Percentiles rank a stretch among this genome's conserved stretches.
These are phyloP conservation scores for Bryoglossum gracile DNA, from an alignment of 495 filamentous ascomycete species.

Conservation along the genomic window DNA sequence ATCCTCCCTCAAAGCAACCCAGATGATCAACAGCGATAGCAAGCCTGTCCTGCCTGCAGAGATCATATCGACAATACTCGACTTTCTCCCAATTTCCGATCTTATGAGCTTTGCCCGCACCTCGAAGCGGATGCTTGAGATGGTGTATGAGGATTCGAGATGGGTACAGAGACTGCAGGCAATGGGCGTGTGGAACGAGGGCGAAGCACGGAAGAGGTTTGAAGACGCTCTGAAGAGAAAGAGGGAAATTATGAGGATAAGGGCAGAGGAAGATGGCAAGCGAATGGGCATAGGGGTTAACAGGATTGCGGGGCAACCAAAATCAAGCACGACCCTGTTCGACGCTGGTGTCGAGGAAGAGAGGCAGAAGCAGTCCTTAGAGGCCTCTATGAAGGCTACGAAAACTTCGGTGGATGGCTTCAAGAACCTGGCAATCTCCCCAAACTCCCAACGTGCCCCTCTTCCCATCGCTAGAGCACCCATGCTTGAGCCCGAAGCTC, in stretches of 20 bases:
- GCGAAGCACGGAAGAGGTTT: constrained; percentile 69
- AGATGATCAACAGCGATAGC: constrained; percentile 62
- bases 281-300: constrained; percentile 32
- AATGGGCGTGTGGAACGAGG: constrained; percentile 92
- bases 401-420: constrained; percentile 32
- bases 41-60: constrained; percentile 84
- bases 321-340: constrained; percentile 48
- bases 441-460: constrained; percentile 3
- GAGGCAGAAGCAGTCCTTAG: constrained; percentile 29
- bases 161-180: constrained; percentile 79
- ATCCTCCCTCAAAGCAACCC: constrained; percentile 64
- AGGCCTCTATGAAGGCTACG: constrained; percentile 8
- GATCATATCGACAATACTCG: constrained; percentile 80
- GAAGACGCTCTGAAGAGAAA: constrained; percentile 67
- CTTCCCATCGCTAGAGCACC: constrained; percentile 17
- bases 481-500: constrained; percentile 45
- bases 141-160: constrained; percentile 97
- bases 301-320: constrained; percentile 18
- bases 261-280: constrained; percentile 41
- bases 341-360: constrained; percentile 58
- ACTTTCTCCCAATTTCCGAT: constrained; percentile 78
- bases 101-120: constrained; percentile 80
- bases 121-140: constrained; percentile 86
- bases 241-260: constrained; percentile 49
- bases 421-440: constrained; percentile 31